Evolutionary conservation across 768 basidiomycete species (phyloP).

Genomic region (Kwoniella shandongensis): DNA sequence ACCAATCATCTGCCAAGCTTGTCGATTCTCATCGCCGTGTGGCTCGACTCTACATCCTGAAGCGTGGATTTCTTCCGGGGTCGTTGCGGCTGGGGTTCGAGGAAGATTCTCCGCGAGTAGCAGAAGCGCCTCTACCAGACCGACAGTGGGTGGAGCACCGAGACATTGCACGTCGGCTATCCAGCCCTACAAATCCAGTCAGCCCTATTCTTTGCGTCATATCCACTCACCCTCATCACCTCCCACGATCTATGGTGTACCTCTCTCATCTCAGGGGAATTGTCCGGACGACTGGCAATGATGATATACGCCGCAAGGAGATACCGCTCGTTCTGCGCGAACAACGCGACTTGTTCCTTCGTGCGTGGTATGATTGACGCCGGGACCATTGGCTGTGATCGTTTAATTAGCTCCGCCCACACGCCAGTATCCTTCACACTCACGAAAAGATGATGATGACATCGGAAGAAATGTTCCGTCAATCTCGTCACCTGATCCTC

Average conservation of each 20-base stretch:
- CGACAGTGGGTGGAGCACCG: conserved; percentile 46
- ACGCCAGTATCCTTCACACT: too few relatives aligned
- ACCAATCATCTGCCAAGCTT: conserved; percentile 52
- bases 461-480: conserved; percentile 40
- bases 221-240: conserved; percentile 39
- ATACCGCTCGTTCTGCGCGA: conserved; percentile 42
- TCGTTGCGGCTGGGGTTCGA: conserved; percentile 31
- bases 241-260: conserved; percentile 46
- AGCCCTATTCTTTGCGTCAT: neutral
- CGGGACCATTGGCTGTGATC: conserved; percentile 39
- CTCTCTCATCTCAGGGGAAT: conserved; percentile 22
- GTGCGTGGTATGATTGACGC: conserved; percentile 34
- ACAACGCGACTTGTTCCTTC: conserved; percentile 33
- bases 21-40: conserved; percentile 48
- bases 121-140: conserved; percentile 46
- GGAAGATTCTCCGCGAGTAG: conserved; percentile 50
- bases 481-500: conserved; percentile 31
- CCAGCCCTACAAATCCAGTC: conserved; percentile 35
- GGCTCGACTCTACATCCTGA: conserved; percentile 39
- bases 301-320: conserved; percentile 47
- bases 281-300: conserved; percentile 45
- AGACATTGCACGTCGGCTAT: conserved; percentile 44
- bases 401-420: neutral
- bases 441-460: conserved; percentile 49
- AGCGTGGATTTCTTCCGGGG: conserved; percentile 28